Conservation (phyloP, 2,329 filamentous ascomycete genomes). For the Pestalotiopsis sp. region DNA sequence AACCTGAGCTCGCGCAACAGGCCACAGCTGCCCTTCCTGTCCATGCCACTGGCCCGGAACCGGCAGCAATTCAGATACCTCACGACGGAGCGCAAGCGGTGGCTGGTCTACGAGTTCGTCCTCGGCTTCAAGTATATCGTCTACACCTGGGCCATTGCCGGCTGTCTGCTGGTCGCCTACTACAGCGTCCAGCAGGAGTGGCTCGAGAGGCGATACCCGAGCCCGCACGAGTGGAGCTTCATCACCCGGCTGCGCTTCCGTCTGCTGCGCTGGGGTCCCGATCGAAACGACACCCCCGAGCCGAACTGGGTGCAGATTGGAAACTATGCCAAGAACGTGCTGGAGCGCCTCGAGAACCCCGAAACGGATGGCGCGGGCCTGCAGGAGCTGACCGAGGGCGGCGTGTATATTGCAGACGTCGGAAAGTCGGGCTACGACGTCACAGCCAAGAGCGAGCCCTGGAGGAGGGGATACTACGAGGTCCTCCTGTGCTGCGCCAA, state of each 20-base stretch:
- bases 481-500: constrained; percentile 76
- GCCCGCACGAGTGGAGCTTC: constrained; percentile 80
- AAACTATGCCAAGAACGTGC: constrained; percentile 57
- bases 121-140: constrained; percentile 68
- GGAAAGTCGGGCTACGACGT: constrained; percentile 65
- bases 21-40: constrained; percentile 55
- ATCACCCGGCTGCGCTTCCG: constrained; percentile 69
- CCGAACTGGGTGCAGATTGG: constrained; percentile 73
- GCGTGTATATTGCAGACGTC: constrained; percentile 53
- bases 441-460: constrained; percentile 75
- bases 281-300: constrained; percentile 52
- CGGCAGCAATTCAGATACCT: constrained; percentile 68
- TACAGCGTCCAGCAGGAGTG: constrained; percentile 73
- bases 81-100: constrained; percentile 75
- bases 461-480: constrained; percentile 85
- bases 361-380: constrained; percentile 69
- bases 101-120: constrained; percentile 70
- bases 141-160: constrained; percentile 65
- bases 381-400: constrained; percentile 55
- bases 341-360: constrained; percentile 71
- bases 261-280: constrained; percentile 61
- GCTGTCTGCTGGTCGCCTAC: constrained; percentile 61
- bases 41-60: constrained; percentile 38
- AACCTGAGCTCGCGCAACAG: constrained; percentile 39
- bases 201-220: constrained; percentile 75